Conservation (phyloP, 2,329 filamentous ascomycete species). For the Alternaria arbusti region DNA sequence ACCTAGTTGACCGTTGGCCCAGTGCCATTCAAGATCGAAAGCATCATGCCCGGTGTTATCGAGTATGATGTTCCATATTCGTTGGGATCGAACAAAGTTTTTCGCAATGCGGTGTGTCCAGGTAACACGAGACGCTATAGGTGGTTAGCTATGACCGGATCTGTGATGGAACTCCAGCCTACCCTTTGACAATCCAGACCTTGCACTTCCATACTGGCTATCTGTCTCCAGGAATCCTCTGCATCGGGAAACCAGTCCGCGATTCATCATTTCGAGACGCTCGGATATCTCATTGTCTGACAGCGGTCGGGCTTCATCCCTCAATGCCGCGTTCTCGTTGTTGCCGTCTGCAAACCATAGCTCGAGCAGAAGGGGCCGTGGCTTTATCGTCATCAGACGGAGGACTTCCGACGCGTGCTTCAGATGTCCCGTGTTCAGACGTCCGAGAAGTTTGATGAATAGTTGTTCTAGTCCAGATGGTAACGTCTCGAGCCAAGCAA, state of each 20-base stretch:
- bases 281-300: background rate
- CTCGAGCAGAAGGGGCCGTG: background rate
- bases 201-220: accelerated
- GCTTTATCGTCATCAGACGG: conserved; percentile 2
- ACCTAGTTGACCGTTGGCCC: conserved; percentile 5
- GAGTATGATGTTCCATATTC: background rate
- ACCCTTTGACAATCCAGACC: background rate
- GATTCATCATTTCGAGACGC: background rate
- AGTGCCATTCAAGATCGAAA: background rate
- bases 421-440: conserved; percentile 8
- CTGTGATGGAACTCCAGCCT: background rate
- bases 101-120: conserved; percentile 20
- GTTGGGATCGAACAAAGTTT: conserved; percentile 13
- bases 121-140: background rate
- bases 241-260: background rate
- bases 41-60: background rate
- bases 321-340: background rate
- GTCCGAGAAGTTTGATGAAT: background rate
- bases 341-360: conserved; percentile 2
- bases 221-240: background rate
- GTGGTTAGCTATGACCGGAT: background rate
- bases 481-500: background rate
- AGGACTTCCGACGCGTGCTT: conserved; percentile 16
- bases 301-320: background rate
- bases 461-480: background rate